Conservation (phyloP, 495 filamentous ascomycete species). For the Staphylotrichum longicolle region DNA sequence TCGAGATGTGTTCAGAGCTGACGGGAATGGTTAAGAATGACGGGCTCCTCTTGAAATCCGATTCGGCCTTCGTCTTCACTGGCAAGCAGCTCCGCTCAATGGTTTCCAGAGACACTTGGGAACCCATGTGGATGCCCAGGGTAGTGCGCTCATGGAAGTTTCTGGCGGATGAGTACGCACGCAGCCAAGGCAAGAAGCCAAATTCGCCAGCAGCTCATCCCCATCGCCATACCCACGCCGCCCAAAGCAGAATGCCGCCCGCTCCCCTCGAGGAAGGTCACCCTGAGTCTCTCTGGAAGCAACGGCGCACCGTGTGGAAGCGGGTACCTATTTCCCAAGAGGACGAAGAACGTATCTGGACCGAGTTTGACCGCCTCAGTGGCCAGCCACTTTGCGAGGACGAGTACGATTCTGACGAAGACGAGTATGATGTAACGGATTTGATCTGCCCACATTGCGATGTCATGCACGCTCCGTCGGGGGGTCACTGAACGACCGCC, state of each 20-base stretch:
- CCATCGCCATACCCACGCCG: conserved; percentile 16
- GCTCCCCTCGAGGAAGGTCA: conserved; percentile 42
- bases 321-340: conserved; percentile 37
- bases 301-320: conserved; percentile 47
- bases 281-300: conserved; percentile 37
- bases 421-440: conserved; percentile 31
- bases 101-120: conserved; percentile 20
- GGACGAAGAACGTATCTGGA: conserved; percentile 38
- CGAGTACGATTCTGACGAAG: conserved; percentile 23
- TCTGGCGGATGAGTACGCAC: conserved; percentile 22
- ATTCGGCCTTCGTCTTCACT: conserved; percentile 35
- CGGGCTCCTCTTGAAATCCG: conserved; percentile 41
- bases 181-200: not conserved
- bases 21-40: conserved; percentile 44
- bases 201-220: not conserved
- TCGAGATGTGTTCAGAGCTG: conserved; percentile 37
- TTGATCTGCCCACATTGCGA: conserved; percentile 39
- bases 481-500: conserved; percentile 8
- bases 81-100: conserved; percentile 34
- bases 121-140: conserved; percentile 18
- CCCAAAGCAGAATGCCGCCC: conserved; percentile 27
- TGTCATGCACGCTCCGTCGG: conserved; percentile 30
- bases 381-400: conserved; percentile 31
- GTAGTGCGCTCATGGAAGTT: conserved; percentile 38
- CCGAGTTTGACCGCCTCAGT: conserved; percentile 43